A percentile compares a stretch with the other conserved stretches of the same genome.
Conservation (phyloP, 2,329 filamentous ascomycete species). For the Lecanicillium sp. region DNA sequence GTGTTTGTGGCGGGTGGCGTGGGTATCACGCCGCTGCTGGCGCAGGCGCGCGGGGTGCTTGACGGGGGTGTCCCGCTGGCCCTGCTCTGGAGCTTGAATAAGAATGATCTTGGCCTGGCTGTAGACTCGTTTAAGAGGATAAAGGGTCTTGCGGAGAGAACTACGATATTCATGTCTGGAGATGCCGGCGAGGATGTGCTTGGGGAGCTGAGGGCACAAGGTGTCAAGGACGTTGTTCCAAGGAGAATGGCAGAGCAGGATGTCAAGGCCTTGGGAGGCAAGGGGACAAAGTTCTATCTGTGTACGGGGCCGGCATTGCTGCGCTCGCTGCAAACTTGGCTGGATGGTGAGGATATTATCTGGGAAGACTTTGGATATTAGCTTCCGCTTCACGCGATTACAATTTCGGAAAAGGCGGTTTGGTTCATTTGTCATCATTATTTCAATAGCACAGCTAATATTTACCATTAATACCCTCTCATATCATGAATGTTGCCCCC, state of each 20-base stretch:
- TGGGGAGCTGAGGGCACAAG: conserved; percentile 28
- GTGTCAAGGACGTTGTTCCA: conserved; percentile 25
- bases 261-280: conserved; percentile 32
- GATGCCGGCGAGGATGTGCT: conserved; percentile 30
- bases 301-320: conserved; percentile 41
- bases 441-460: too few species aligned
- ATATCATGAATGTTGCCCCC: too few species aligned
- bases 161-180: conserved; percentile 59
- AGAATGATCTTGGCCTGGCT: conserved; percentile 57
- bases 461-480: too few species aligned
- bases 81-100: conserved; percentile 63
- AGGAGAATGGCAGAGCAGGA: conserved; percentile 37
- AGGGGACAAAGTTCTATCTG: conserved; percentile 44
- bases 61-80: conserved; percentile 33
- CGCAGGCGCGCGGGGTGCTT: conserved; percentile 52
- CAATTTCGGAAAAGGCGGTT: too few species aligned
- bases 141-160: conserved; percentile 43
- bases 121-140: conserved; percentile 50
- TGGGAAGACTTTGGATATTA: conserved; percentile 59
- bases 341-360: conserved; percentile 46
- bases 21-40: conserved; percentile 76
- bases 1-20: conserved; percentile 73
- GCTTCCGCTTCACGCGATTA: not conserved
- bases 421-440: too few species aligned
- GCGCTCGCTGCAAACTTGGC: conserved; percentile 41